Evolutionary conservation across 2,329 filamentous ascomycete species (phyloP), one percentile per base, ranked within the genome.

Genomic region (Fusarium anthophilum): DNA sequence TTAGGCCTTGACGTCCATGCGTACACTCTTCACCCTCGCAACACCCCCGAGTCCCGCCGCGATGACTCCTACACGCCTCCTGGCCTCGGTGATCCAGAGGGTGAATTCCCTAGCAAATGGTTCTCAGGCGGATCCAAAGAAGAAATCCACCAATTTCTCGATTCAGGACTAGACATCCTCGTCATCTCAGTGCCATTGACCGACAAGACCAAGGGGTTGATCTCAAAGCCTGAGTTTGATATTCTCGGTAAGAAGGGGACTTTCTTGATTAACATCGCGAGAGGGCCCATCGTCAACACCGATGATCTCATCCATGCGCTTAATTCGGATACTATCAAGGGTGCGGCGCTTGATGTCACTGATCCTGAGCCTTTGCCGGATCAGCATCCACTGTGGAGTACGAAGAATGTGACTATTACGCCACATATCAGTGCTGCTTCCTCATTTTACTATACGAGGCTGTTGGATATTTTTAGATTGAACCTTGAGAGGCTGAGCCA

Each of bases 271-370:
- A 95, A 96, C 77, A 93, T 95, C 72, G 90, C 91, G 0, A 88
- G 93, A 5, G 93, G 86, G 0, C 82, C 83, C 0, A 82, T 88
- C 20, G 79, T 89, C 28, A 77, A 86, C 55, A 86, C 85, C 5
- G 82, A 87, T 5, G 91, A 89, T 4, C 79, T 96, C 57, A 87
- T 94, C 24, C 84, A 84, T 4, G 91, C 92, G 0, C 82, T 95
- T 17, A 82, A 87, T 44, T 71, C 71, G 7, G 84, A 80, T 10
- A 54, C 79, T 22, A 83, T 87, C 54, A 78, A 85, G 7, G 93
- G 93, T 37, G 94, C 93, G 0, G 93, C 93, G 4, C 82, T 96
- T 45, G 93, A 95, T 79, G 93, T 96, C 2, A 93, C 93, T 4
- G 93, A 95, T 69, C 93, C 93, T 0, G 94, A 96, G 80, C 94